Percentiles rank a stretch among this genome's conserved stretches.
Evolutionary conservation across 139 green algal species (phyloP).

Genomic region (Desmodesmus armatus): DNA sequence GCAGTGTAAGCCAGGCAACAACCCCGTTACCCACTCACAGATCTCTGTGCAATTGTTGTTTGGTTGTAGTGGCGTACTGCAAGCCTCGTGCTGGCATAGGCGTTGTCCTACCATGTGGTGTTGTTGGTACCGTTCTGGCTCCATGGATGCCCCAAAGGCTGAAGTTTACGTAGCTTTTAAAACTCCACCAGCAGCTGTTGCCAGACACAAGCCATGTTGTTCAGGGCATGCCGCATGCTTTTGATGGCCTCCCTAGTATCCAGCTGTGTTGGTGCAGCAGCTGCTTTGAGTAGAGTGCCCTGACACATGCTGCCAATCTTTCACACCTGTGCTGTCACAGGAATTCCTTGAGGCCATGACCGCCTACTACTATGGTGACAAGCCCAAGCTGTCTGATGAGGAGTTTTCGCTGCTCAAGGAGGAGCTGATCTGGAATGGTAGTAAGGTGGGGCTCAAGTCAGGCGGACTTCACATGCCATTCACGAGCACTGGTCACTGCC

Average conservation of each 20-base stretch:
- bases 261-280: slow-evolving; percentile 89
- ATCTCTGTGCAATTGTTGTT: background rate
- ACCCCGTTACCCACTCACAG: background rate
- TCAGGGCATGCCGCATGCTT: background rate
- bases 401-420: slow-evolving; percentile 92
- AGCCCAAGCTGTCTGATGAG: slow-evolving; percentile 81
- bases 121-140: too few species aligned
- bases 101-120: too few species aligned
- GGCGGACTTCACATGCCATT: too few species aligned
- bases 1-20: too few species aligned
- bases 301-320: slow-evolving; percentile 47
- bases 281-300: slow-evolving; percentile 61
- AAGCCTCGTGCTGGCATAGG: too few species aligned
- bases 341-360: slow-evolving; percentile 85
- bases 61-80: too few species aligned
- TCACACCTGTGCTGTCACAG: slow-evolving; percentile 90
- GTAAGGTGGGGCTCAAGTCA: slow-evolving; percentile 80
- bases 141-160: too few species aligned
- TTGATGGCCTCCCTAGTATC: slow-evolving; percentile 44
- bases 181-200: background rate
- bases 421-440: slow-evolving; percentile 89
- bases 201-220: background rate
- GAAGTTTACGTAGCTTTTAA: too few species aligned
- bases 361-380: slow-evolving; percentile 81
- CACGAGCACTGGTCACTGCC: too few species aligned